Evolutionary conservation across 1,284 basidiomycete species (phyloP), one percentile per base, ranked within the genome.

Genomic region (Papiliotrema laurentii): DNA sequence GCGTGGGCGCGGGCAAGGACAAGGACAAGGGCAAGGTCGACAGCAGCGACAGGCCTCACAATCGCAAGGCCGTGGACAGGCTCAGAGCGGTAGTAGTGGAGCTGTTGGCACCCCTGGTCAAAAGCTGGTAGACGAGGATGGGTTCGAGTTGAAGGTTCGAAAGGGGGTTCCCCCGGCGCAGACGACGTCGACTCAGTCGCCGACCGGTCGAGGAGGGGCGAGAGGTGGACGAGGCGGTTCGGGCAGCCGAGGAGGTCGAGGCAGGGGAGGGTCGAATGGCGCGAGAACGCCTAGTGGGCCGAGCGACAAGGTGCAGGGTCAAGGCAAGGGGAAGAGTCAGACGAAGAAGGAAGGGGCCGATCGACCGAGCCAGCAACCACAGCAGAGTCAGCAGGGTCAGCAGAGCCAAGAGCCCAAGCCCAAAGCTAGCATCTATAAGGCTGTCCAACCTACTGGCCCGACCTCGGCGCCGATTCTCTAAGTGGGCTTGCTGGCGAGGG

Each of bases 141-240:
- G 69, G 22, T 69, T 71, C 55, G 64, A 65, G 50, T 49, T 60
- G 39, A 64, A 64, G 38, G 56, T 54, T 10, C 47, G 54, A 49
- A 49, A 47, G 46, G 35, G 21, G 22, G 40, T 14, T 14, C 24
- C 40, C 14, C 40, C 16, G 16, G 21, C 31, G 13, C 44, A 6
- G 7, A 19, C 34, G 9, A 22, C 46, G 50, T 30, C 53, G 53
- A 4, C 41, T 25, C 24, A 34, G 5, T 16, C 36, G 21, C 27
- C 10, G 13, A 21, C 5, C 13, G 4, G 14, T 42, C 24, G 24
- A 41, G 28, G 43, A 19, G 43, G 28, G 55, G 54, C 46, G n/a
- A 45, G 53, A 16, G 53, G 50, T 28, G 51, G 43, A 9, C 43
- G 49, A 21, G 39, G 25, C n/a, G 30, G 37, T 13, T 27, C 47